A percentile compares a stretch with the other conserved stretches of the same genome.
Evolutionary conservation across 805 yeast species (phyloP).

Genomic region (Danielia reshetovae): DNA sequence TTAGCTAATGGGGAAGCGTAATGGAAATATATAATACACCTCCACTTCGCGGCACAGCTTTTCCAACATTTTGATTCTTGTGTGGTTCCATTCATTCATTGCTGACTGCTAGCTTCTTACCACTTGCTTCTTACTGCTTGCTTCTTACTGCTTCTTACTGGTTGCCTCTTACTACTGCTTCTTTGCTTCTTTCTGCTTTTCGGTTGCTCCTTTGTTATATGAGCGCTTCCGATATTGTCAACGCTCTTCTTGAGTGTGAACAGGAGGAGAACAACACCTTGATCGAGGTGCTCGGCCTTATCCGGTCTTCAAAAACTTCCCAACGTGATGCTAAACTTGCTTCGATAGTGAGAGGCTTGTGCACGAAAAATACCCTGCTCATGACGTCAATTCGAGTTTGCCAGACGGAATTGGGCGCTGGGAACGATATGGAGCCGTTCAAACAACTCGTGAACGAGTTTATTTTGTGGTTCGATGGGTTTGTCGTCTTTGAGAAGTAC

Average conservation of each 20-base stretch:
- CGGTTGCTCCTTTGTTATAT: too few relatives aligned
- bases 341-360: conserved; percentile 35
- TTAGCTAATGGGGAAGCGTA: background rate
- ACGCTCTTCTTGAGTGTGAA: conserved; percentile 22
- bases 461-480: conserved; percentile 36
- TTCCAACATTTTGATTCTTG: too few relatives aligned
- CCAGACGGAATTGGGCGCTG: conserved; percentile 11
- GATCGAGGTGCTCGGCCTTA: conserved; percentile 30
- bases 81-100: too few relatives aligned
- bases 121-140: background rate
- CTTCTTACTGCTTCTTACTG: too few relatives aligned
- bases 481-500: conserved; percentile 34
- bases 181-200: background rate
- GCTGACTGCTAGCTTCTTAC: background rate
- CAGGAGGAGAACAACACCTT: conserved; percentile 30
- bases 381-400: conserved; percentile 16
- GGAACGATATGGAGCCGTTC: conserved; percentile 21
- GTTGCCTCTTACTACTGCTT: background rate
- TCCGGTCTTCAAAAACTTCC: conserved; percentile 27
- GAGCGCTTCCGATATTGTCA: background rate
- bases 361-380: conserved; percentile 34
- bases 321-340: conserved; percentile 20
- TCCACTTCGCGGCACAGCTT: too few relatives aligned
- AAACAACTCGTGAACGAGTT: conserved; percentile 37
- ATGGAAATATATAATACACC: background rate